Evolutionary conservation across 371 early-diverging fungal genomes (phyloP).

Genomic region (Mucor saturninus): DNA sequence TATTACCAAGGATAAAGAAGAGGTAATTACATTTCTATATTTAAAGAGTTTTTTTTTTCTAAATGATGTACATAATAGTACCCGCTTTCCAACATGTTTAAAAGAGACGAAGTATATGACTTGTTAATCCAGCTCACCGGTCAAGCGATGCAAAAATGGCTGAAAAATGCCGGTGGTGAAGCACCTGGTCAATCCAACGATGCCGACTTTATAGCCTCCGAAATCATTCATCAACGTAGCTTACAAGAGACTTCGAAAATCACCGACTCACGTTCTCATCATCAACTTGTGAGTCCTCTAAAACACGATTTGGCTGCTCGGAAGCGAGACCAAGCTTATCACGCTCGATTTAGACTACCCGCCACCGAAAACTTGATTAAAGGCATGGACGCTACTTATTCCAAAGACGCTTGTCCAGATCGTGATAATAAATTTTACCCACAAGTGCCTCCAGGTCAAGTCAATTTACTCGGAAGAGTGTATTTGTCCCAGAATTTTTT

Average conservation of each 20-base stretch:
- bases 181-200: slow-evolving; percentile 60
- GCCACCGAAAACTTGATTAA: slow-evolving; percentile 63
- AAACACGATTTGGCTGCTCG: slow-evolving; percentile 69
- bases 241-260: slow-evolving; percentile 3
- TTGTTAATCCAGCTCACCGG: slow-evolving; percentile 87
- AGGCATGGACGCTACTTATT: slow-evolving; percentile 62
- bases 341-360: slow-evolving; percentile 73
- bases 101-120: slow-evolving; percentile 90
- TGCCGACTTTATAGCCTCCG: slow-evolving; percentile 14
- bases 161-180: slow-evolving; percentile 78
- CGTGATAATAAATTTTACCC: slow-evolving; percentile 20
- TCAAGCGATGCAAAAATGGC: slow-evolving; percentile 82
- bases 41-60: neutral
- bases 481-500: slow-evolving; percentile 65
- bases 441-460: slow-evolving; percentile 28
- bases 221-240: slow-evolving; percentile 6
- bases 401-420: slow-evolving; percentile 21
- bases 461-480: slow-evolving; percentile 63
- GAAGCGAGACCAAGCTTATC: slow-evolving; percentile 79
- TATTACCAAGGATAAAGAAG: slow-evolving; percentile 73
- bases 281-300: slow-evolving; percentile 52
- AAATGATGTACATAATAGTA: slow-evolving; percentile 46
- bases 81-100: slow-evolving; percentile 91
- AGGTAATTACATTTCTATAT: slow-evolving; percentile 52
- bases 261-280: slow-evolving; percentile 6